Conservation (phyloP, 306 rosid genomes). For the Quercus bicolor region DNA sequence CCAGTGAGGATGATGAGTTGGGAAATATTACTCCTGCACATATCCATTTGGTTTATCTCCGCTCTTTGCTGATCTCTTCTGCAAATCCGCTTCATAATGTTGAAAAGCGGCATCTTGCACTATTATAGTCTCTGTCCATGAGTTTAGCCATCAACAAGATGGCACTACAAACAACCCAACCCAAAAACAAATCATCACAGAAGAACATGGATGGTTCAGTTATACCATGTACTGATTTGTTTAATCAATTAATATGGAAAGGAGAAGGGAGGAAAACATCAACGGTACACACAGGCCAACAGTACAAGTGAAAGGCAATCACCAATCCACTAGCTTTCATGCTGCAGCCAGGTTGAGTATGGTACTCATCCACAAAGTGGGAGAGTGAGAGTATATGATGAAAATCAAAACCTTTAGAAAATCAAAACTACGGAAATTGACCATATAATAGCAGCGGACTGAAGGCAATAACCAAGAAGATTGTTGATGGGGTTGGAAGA, state of each 20-base stretch:
- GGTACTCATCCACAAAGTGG: no score
- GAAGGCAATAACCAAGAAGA: not conserved
- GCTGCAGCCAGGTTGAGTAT: not conserved
- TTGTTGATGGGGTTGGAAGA: not conserved
- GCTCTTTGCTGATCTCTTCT: constrained; percentile 59
- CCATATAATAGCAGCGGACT: not conserved
- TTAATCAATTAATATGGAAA: not conserved
- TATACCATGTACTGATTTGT: not conserved
- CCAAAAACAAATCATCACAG: not conserved
- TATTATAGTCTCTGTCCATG: constrained; percentile 7
- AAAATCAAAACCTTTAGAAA: not conserved
- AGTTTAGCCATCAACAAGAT: not conserved
- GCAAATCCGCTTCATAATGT: constrained; percentile 74
- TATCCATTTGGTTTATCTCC: constrained; percentile 69
- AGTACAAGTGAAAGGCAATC: not conserved
- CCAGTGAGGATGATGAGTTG: not conserved
- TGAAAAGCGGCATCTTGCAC: constrained; percentile 85
- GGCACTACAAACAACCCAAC: not conserved
- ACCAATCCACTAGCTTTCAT: not conserved
- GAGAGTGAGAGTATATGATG: not conserved
- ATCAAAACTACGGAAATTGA: not conserved
- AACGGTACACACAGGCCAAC: not conserved
- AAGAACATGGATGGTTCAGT: not conserved
- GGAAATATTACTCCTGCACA: constrained; percentile 31
- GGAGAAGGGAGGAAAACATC: not conserved